A percentile compares a stretch with the other conserved stretches of the same genome.
phyloP scores from a whole-genome alignment of 2,329 filamentous ascomycete genomes.

The Aphanocladium album region DNA sequence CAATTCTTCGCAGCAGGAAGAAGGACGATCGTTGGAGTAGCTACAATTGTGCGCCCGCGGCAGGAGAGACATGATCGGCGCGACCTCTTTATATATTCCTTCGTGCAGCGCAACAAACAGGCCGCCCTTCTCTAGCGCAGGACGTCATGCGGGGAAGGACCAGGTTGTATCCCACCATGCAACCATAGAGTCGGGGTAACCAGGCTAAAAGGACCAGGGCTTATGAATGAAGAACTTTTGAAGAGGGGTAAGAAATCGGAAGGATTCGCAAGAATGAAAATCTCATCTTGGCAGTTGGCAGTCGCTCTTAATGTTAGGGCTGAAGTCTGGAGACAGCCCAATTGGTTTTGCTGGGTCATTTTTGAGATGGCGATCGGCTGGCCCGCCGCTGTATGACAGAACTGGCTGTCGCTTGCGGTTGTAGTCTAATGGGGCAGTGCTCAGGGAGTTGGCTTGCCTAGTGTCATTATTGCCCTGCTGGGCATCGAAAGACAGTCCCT shows the following conservation, averaged over 20 bases:
- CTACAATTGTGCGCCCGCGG: neutral
- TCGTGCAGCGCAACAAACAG: neutral
- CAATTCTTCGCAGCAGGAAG: neutral
- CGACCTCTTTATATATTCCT: neutral
- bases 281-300: neutral
- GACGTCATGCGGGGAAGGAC: constrained; percentile 9
- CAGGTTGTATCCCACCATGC: constrained; percentile 4
- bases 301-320: too few relatives aligned
- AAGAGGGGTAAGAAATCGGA: neutral
- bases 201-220: neutral
- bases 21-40: neutral
- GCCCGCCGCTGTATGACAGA: neutral
- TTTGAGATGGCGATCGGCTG: neutral
- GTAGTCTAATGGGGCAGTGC: neutral
- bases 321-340: neutral
- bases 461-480: neutral
- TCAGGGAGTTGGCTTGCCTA: neutral
- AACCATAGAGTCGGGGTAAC: constrained; percentile 4
- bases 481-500: neutral
- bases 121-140: neutral
- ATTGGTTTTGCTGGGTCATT: neutral
- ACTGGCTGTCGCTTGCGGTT: neutral
- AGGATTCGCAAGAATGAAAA: neutral
- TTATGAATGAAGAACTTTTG: neutral
- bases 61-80: neutral